Base-by-base conservation (phyloP, 805 yeast genomes). In the Kazachstania africana region DNA sequence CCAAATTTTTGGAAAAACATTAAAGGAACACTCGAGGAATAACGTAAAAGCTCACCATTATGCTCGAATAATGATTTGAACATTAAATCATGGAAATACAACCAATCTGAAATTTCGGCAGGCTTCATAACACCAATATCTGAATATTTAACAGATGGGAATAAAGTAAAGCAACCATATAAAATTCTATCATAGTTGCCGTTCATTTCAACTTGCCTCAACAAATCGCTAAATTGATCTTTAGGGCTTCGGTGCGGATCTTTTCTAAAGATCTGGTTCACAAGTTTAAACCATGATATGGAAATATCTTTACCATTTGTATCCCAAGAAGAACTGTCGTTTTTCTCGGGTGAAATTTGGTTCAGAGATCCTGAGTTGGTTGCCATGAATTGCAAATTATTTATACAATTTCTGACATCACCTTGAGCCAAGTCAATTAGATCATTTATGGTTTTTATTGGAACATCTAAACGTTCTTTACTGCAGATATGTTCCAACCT, bases 321-420 rank as follows among this genome's bases (percentile, higher is more conserved):
- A 15, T 47, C 53, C 40, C 40, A 36, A 18, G 25, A 21, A 24
- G 27, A 6, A 5, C 28, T 37, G 12, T 22, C 29, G n/a, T 28
- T 17, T 14, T 1, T 45, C 8, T 12, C 4, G 10, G 24, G 28
- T 12, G 39, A 26, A 17, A 38, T 38, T 9, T 39, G 26, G 3
- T 38, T 40, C 8, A 45, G 44, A 4, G 5, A 8, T 6, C 12
- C 12, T 48, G 46, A 12, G 5, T 29, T 26, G n/a, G 26, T 28
- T 12, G 55, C 39, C 35, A 51, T 34, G 47, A 88, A 87, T 43
- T 88, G 97, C 24, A 88, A 51, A 44, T 76, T 70, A 47, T 88
- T 88, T 24, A 88, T 63, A 53, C 95, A 79, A 17, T 84, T 81
- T 42, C 98, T 62, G 13, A 91, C 65, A 57, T 88, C 98, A 25